A percentile compares a stretch with the other conserved stretches of the same genome.
phyloP scores from a whole-genome alignment of 306 rosid species.

The Myrica gale region DNA sequence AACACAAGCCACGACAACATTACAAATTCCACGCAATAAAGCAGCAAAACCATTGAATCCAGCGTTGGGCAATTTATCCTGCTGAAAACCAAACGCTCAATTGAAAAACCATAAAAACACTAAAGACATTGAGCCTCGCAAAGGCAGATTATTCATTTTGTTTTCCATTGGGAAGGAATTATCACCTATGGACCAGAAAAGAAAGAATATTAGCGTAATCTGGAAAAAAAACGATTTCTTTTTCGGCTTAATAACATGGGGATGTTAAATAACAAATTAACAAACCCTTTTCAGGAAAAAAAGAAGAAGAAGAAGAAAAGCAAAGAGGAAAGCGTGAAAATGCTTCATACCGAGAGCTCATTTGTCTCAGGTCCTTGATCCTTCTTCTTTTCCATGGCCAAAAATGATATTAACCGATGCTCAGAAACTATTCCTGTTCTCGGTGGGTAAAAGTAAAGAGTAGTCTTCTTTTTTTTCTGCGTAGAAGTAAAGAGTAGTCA shows the following conservation, averaged over 20 bases:
- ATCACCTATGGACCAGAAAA: neutral
- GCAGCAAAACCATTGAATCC: neutral
- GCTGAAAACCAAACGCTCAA: neutral
- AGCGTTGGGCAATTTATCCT: neutral
- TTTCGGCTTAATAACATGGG: neutral
- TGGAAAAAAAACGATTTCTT: neutral
- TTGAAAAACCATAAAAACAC: neutral
- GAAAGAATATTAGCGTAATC: neutral
- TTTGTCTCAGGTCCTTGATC: slow-evolving; percentile 30
- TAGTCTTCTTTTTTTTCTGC: no score
- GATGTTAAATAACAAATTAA: neutral
- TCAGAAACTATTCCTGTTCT: neutral
- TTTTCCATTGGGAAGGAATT: neutral
- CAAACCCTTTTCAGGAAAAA: neutral
- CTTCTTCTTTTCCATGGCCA: slow-evolving; percentile 37
- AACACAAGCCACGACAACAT: neutral
- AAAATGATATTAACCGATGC: neutral
- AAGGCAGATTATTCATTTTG: neutral
- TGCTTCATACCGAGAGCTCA: slow-evolving; percentile 25
- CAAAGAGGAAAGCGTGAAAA: neutral
- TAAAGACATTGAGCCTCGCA: neutral
- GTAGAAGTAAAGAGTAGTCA: no score
- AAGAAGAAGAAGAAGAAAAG: slow-evolving; percentile 6
- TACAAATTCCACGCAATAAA: neutral
- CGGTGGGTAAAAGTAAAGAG: neutral